Evolutionary conservation across 192 early-diverging fungal genomes (phyloP), one percentile per base, ranked within the genome.

Genomic region (Podila horticola): DNA sequence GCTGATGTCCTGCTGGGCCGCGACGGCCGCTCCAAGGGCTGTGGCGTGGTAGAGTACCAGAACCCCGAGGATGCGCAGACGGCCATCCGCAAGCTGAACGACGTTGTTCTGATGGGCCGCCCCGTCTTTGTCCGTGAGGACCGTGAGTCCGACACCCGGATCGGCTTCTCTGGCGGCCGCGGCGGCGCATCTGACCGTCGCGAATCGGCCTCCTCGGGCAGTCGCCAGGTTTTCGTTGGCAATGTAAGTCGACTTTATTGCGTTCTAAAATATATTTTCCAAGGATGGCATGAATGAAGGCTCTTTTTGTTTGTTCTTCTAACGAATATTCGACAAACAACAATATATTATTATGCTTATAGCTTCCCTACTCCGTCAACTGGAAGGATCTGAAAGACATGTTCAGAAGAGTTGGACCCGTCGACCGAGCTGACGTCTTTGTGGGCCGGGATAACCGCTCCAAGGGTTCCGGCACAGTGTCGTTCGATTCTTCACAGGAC

Each of bases 361-460:
- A 95, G 95, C 79, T 96, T 3, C 94, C 95, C 8, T 93, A 89
- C 74, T 85, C 88, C 33, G 89, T 93, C 45, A 90, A 89, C 34
- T 95, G 94, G 94, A 93, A 96, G 83, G 94, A 96, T 64, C 59
- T 96, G 81, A 96, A 96, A 67, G 94, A 95, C 77, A 72, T 95
- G 49, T 96, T 95, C 84, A 87, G 93, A 63, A 87, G 87, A 76
- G 91, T 93, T 36, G 93, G 93, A 61, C 77, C 69, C 31, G 91
- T 96, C 20, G 79, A 89, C 17, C 87, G 92, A 33, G 91, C 93
- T 11, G 94, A 95, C 76, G 86, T 95, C 34, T 74, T 87, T 26
- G 84, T 87, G 58, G 89, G 87, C 8, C 74, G 84, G 2, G 89
- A 92, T 55, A 63, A 86, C 57, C 81, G 94, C 51, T 91, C 94